Evolutionary conservation across 192 early-diverging fungal genomes (phyloP), one percentile per base, ranked within the genome.

Genomic region (Podila epigama): DNA sequence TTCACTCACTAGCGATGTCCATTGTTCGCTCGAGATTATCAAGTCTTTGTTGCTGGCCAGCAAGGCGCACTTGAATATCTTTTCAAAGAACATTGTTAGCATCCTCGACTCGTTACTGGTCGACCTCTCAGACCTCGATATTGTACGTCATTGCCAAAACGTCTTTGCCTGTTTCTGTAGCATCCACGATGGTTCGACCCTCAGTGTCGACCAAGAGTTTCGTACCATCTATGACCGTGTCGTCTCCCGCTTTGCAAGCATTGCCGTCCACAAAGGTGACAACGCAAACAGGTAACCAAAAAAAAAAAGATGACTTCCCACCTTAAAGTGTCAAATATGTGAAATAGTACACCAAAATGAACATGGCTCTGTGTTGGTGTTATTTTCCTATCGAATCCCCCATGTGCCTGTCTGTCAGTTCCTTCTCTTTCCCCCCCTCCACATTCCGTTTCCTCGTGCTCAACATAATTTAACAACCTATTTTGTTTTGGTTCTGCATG

Each of bases 81-180:
- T 97, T 72, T 92, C 92, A 29, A 91, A 91, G 64, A 86, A 91
- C 59, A 82, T 95, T 58, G 85, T 97, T 11, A 88, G 86, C 41
- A 83, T 93, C 34, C 80, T 93, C n/a, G 84, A 86, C 36, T 9
- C 56, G 0, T 60, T 77, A 11, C 35, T 77, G 48, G 60, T 77
- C 40, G 73, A 77, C 48, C 54, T 68, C 39, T 77, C 73, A 9
- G 66, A 77, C 39, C 32, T 77, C 27, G 73, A 77, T 39, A 37
- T 77, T 44, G 66, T 77, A 0, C 59, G 73, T 5, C 73, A 77
- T 51, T 77, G 73, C 44, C 73, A 77, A 63, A 66, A 71, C 34
- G 35, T 70, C 11, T 64, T 69, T 31, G 66, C 91, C 66, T 95
- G 95, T 80, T 97, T 94, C 73, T 92, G 91, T 68, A 63, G 51